phyloP scores from a whole-genome alignment of 192 early-diverging fungal species.

The Coemansia sp. region DNA sequence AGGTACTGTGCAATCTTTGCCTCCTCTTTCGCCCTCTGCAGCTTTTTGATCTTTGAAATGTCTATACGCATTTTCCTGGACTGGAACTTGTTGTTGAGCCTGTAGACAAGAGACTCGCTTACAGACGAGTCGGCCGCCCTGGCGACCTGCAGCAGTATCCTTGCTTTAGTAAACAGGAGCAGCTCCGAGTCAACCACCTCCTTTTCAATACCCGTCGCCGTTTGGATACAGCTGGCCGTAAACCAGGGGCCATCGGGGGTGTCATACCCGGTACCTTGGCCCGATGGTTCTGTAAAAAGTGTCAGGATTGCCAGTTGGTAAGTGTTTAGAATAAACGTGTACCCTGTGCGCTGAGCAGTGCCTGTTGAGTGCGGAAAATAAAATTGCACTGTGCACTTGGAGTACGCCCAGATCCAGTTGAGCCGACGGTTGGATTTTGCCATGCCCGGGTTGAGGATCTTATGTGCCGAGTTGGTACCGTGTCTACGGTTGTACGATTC shows the following conservation, averaged over 20 bases:
- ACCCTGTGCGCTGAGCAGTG: conserved; percentile 56
- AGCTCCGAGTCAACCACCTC: conserved; percentile 64
- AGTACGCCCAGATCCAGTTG: conserved; percentile 82
- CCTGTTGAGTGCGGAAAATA: conserved; percentile 66
- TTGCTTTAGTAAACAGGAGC: conserved; percentile 69
- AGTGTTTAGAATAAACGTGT: conserved; percentile 59
- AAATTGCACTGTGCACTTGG: conserved; percentile 78
- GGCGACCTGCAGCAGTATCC: conserved; percentile 51
- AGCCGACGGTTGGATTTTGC: conserved; percentile 49
- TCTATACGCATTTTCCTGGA: conserved; percentile 82
- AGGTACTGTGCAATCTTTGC: conserved; percentile 79
- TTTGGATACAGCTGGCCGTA: conserved; percentile 63
- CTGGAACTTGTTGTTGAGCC: conserved; percentile 69
- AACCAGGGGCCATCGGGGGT: neutral
- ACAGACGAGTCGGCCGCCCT: neutral
- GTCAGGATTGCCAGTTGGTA: conserved; percentile 90
- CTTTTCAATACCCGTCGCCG: conserved; percentile 58
- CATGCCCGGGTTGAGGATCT: conserved; percentile 70
- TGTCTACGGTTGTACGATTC: conserved; percentile 80
- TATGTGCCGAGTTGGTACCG: conserved; percentile 50
- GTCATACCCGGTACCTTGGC: conserved; percentile 47
- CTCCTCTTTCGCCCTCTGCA: conserved; percentile 73
- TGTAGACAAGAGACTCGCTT: conserved; percentile 51
- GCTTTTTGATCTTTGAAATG: conserved; percentile 74
- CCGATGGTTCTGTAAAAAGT: conserved; percentile 62